Evolutionary conservation across 2,329 filamentous ascomycete species (phyloP).

Genomic region (Colletotrichum paranaense): DNA sequence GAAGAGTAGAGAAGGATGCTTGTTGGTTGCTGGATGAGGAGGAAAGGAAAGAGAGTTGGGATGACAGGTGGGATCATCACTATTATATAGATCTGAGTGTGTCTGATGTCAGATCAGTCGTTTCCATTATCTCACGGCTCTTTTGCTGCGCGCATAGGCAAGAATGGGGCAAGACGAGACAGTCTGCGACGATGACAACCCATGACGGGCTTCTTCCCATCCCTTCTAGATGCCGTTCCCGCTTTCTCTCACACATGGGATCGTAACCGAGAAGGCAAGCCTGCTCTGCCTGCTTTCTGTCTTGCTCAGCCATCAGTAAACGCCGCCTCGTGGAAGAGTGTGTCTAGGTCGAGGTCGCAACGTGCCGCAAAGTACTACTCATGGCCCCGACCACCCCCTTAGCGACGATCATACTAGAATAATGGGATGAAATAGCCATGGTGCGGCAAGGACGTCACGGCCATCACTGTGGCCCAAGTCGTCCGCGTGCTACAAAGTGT

Average conservation of each 20-base stretch:
- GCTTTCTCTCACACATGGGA: background rate
- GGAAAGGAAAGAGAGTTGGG: constrained; percentile 17
- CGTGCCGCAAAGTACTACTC: background rate
- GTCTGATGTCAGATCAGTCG: constrained; percentile 2
- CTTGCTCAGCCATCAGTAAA: constrained; percentile 2
- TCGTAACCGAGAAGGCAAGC: background rate
- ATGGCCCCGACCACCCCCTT: constrained; percentile 19
- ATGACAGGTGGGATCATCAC: constrained; percentile 1
- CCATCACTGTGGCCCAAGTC: constrained; percentile 13
- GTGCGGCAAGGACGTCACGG: constrained; percentile 32
- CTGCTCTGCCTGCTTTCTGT: background rate
- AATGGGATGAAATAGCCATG: constrained; percentile 26
- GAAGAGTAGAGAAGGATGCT: constrained; percentile 41
- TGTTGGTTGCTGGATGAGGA: constrained; percentile 40
- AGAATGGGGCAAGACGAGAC: constrained; percentile 16
- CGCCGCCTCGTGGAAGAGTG: constrained; percentile 2
- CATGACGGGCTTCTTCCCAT: background rate
- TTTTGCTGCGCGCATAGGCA: background rate
- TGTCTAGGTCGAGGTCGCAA: background rate
- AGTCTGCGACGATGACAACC: constrained; percentile 27
- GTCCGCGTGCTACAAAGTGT: constrained; percentile 1
- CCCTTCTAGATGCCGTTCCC: background rate
- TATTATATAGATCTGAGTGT: constrained; percentile 16
- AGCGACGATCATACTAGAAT: constrained; percentile 32
- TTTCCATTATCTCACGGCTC: constrained; percentile 7